Percentiles rank a stretch among this genome's conserved stretches.
Evolutionary conservation across 257 asterid species (phyloP).

Genomic region (Cordia subcordata): DNA sequence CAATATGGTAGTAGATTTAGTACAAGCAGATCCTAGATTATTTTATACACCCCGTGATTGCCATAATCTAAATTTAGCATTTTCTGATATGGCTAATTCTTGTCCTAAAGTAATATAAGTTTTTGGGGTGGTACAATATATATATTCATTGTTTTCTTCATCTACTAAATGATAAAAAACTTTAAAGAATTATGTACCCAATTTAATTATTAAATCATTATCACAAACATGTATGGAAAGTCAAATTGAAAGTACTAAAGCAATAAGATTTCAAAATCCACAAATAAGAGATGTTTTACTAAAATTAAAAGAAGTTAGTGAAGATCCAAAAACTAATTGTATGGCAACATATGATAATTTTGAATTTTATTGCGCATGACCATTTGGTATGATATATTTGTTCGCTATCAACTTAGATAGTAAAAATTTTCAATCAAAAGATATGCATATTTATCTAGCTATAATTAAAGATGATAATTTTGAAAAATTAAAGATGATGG

Average conservation of each 20-base stretch:
- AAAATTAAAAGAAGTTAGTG: neutral
- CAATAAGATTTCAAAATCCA: neutral
- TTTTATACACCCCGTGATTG: neutral
- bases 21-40: conserved; percentile 4
- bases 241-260: neutral
- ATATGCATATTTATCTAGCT: conserved; percentile 8
- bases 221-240: neutral
- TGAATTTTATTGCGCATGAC: neutral
- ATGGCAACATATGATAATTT: neutral
- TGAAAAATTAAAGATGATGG: neutral
- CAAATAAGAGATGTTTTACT: conserved; percentile 1
- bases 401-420: conserved; percentile 4
- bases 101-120: neutral
- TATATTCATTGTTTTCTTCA: conserved; percentile 1
- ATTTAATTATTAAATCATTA: neutral
- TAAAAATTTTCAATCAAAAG: conserved; percentile 5
- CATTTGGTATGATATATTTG: conserved; percentile 13
- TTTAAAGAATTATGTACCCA: neutral
- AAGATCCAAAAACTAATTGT: neutral
- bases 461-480: neutral
- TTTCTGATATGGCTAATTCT: conserved; percentile 7
- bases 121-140: neutral
- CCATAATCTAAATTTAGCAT: neutral
- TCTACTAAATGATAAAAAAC: neutral
- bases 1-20: no score